A percentile compares a stretch with the other conserved stretches of the same genome.
These are phyloP conservation scores for Hymenoscyphus infarciens DNA, from an alignment of 2,329 filamentous ascomycete species.

Conservation along the genomic window DNA sequence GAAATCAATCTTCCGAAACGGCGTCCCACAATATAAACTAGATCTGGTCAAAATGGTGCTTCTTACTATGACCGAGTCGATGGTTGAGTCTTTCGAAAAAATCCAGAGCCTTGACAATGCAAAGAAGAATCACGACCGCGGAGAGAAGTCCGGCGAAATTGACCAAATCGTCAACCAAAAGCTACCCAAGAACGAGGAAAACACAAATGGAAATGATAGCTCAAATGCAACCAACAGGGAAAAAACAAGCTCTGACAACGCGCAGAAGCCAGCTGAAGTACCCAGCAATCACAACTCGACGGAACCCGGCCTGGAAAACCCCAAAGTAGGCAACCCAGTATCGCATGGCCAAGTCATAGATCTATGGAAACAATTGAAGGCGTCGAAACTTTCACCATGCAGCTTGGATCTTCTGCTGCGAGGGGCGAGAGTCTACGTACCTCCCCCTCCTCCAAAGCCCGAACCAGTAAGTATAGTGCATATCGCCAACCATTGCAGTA, in stretches of 20 bases:
- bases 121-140: background rate
- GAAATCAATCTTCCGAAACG: background rate
- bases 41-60: constrained; percentile 58
- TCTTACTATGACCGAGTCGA: constrained; percentile 69
- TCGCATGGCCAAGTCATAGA: constrained; percentile 66
- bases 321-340: constrained; percentile 60
- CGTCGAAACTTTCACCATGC: constrained; percentile 34
- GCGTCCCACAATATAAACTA: background rate
- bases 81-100: constrained; percentile 57
- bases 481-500: background rate
- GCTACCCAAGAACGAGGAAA: background rate
- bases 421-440: constrained; percentile 68
- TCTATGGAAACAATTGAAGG: constrained; percentile 53
- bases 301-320: constrained; percentile 47
- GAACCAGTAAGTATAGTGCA: constrained; percentile 60
- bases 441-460: constrained; percentile 76
- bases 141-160: constrained; percentile 5
- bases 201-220: background rate
- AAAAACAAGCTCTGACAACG: background rate
- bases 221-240: background rate
- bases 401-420: constrained; percentile 68
- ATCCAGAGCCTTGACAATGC: constrained; percentile 26
- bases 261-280: background rate
- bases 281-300: background rate
- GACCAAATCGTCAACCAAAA: background rate